These are phyloP conservation scores for Salix exigua DNA, from an alignment of 345 rosid species.

Conservation along the genomic window DNA sequence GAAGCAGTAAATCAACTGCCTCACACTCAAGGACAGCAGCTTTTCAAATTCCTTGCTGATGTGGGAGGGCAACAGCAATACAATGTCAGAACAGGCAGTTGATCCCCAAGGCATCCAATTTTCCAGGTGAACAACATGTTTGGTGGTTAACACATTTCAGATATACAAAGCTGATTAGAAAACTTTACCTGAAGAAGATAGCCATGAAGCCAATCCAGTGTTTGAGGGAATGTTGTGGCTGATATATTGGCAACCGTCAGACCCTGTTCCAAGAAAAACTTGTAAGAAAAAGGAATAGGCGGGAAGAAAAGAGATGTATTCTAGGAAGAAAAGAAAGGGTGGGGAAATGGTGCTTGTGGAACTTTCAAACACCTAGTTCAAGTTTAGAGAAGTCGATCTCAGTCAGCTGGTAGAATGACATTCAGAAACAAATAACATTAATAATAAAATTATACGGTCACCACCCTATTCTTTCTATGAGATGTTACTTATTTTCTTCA, in stretches of 20 bases:
- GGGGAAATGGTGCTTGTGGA: background rate
- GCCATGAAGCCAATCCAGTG: slow-evolving; percentile 18
- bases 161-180: background rate
- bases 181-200: slow-evolving; percentile 72
- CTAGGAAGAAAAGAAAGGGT: slow-evolving; percentile 12
- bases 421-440: background rate
- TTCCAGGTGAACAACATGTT: background rate
- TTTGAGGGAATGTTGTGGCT: slow-evolving; percentile 86
- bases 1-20: slow-evolving; percentile 2
- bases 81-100: background rate
- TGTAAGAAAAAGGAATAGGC: too few species aligned
- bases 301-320: background rate
- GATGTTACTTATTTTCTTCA: background rate
- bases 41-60: background rate
- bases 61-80: background rate
- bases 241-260: slow-evolving; percentile 70
- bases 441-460: background rate
- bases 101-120: background rate
- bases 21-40: background rate
- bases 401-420: background rate
- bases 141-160: background rate
- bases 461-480: background rate
- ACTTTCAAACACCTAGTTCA: background rate
- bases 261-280: slow-evolving; percentile 28
- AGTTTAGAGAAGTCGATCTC: background rate